Evolutionary conservation across 2,329 filamentous ascomycete species (phyloP).

Genomic region (Colletotrichum sidae): DNA sequence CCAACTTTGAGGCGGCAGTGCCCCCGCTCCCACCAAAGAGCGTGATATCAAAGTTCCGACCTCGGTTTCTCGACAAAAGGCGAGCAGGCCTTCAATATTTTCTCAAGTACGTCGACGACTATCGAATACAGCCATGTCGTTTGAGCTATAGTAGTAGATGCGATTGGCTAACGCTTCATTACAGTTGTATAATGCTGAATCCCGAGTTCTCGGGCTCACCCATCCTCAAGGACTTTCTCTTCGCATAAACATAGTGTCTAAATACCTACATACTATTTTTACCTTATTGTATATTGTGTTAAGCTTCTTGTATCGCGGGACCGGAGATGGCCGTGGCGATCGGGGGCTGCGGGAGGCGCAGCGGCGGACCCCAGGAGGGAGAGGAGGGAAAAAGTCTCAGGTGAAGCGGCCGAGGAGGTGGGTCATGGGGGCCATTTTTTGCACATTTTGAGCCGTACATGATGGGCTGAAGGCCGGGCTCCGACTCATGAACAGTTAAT

Average conservation of each 20-base stretch:
- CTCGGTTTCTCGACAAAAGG: constrained; percentile 86
- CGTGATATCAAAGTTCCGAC: constrained; percentile 85
- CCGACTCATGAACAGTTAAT: constrained; percentile 22
- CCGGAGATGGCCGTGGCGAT: constrained; percentile 11
- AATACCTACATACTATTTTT: constrained; percentile 11
- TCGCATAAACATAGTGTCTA: constrained; percentile 59
- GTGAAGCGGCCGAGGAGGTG: constrained; percentile 1
- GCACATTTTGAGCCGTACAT: background rate
- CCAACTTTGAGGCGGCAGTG: constrained; percentile 84
- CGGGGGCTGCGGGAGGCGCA: constrained; percentile 4
- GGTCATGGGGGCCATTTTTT: constrained; percentile 7
- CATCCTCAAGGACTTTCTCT: constrained; percentile 90
- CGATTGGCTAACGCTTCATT: constrained; percentile 34
- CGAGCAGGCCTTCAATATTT: constrained; percentile 90
- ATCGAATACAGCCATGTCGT: background rate
- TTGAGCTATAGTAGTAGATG: too few relatives aligned
- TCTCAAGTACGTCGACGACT: constrained; percentile 75
- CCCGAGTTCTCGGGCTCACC: constrained; percentile 95
- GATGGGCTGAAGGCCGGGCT: constrained; percentile 9
- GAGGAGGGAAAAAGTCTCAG: background rate
- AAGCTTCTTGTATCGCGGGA: constrained; percentile 1
- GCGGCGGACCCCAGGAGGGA: background rate
- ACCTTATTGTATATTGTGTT: constrained; percentile 28
- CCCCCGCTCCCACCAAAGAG: constrained; percentile 94
- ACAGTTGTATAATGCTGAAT: constrained; percentile 88